Conservation (phyloP, 2,329 filamentous ascomycete species). For the Fusarium sp. region DNA sequence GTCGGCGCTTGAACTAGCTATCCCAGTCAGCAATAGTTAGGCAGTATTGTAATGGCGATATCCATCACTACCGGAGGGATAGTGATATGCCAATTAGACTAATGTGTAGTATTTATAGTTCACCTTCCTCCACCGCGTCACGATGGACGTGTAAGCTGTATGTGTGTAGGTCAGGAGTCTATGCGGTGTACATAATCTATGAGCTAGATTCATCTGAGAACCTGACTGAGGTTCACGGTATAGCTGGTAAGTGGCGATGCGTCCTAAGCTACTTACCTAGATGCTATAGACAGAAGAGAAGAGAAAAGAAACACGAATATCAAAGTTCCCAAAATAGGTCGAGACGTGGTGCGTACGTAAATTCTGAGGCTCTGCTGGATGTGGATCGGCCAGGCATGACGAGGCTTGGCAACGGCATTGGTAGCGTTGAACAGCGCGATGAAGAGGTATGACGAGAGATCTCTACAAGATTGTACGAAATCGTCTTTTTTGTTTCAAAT, state of each 20-base stretch:
- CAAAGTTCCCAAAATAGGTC: conserved; percentile 15
- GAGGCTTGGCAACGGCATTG: conserved; percentile 8
- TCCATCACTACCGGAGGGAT: neutral
- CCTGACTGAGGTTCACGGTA: neutral
- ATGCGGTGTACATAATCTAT: neutral
- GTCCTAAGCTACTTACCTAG: neutral
- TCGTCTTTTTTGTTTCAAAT: neutral
- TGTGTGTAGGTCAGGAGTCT: too few species aligned
- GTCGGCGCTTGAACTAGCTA: too few species aligned
- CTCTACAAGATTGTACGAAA: neutral
- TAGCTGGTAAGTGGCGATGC: neutral
- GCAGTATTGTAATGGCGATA: neutral
- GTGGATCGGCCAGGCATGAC: conserved; percentile 3
- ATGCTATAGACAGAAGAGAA: neutral
- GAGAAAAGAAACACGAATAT: neutral
- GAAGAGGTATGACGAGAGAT: conserved; percentile 8
- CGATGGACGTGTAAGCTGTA: too few species aligned
- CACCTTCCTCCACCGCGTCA: too few species aligned
- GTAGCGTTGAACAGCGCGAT: neutral
- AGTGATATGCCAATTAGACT: neutral
- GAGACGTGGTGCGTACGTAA: conserved; percentile 1
- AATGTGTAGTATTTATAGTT: neutral
- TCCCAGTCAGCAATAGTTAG: too few species aligned
- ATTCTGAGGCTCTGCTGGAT: conserved; percentile 17
- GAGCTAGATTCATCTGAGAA: neutral